These are phyloP conservation scores for Oleoguttula mirabilis DNA, from an alignment of 495 filamentous ascomycete species.

Conservation along the genomic window DNA sequence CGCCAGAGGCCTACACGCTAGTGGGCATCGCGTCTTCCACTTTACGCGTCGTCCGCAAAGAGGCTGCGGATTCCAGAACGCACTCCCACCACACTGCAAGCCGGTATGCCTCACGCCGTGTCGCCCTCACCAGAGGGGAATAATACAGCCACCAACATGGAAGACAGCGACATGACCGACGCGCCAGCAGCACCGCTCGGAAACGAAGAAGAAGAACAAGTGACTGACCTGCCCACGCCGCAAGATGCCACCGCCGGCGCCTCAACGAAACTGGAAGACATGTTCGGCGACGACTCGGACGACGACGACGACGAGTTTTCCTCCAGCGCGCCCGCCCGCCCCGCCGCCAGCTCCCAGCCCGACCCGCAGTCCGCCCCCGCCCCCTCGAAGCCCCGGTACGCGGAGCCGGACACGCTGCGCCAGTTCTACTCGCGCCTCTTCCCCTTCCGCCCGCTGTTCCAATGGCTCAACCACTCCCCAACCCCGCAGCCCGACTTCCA, in stretches of 20 bases:
- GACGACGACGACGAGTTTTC: slow-evolving; percentile 69
- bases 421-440: slow-evolving; percentile 93
- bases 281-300: slow-evolving; percentile 67
- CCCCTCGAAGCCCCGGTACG: slow-evolving; percentile 29
- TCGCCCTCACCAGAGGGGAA: slow-evolving; percentile 15
- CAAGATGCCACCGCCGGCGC: not conserved
- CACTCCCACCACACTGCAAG: too few species aligned
- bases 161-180: slow-evolving; percentile 17
- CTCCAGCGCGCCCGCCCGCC: slow-evolving; percentile 36
- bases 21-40: too few species aligned
- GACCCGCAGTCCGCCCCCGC: slow-evolving; percentile 19
- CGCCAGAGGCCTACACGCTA: too few species aligned
- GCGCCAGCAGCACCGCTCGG: slow-evolving; percentile 4
- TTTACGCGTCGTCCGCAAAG: too few species aligned
- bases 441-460: slow-evolving; percentile 88
- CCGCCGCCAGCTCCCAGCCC: slow-evolving; percentile 11
- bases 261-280: slow-evolving; percentile 52
- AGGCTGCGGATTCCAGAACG: too few species aligned
- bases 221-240: not conserved
- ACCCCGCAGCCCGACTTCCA: slow-evolving; percentile 75
- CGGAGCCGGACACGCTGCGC: slow-evolving; percentile 72
- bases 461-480: slow-evolving; percentile 94
- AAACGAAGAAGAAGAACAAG: slow-evolving; percentile 1
- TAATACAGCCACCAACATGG: not conserved
- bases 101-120: slow-evolving; percentile 25